These are phyloP conservation scores for Gamarada debralockiae DNA, from an alignment of 495 filamentous ascomycete genomes.

Conservation along the genomic window DNA sequence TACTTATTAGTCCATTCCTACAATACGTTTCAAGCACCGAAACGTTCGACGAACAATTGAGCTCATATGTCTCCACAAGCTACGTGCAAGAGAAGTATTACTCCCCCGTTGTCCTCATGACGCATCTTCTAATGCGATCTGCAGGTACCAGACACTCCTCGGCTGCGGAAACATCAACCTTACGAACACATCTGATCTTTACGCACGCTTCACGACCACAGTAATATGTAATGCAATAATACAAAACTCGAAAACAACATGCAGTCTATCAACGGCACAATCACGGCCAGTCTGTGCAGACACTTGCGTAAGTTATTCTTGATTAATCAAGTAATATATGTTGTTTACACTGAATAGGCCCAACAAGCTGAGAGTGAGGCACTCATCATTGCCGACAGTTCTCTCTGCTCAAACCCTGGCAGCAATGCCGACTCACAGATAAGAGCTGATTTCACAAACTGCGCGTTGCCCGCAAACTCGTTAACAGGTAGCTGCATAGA, in stretches of 20 bases:
- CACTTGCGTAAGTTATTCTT: conserved; percentile 63
- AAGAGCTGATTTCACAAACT: conserved; percentile 88
- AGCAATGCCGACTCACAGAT: conserved; percentile 69
- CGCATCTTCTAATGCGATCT: conserved; percentile 23
- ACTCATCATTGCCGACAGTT: conserved; percentile 68
- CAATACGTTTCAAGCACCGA: conserved; percentile 69
- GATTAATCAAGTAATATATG: not conserved
- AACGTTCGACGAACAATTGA: conserved; percentile 75
- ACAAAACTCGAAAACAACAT: conserved; percentile 79
- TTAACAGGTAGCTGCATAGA: conserved; percentile 71
- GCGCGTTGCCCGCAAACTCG: conserved; percentile 74
- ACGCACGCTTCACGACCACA: conserved; percentile 90
- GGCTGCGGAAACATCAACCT: conserved; percentile 78
- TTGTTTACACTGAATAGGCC: conserved; percentile 50
- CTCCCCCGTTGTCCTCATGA: conserved; percentile 1
- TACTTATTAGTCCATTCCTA: conserved; percentile 72
- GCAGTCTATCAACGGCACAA: conserved; percentile 56
- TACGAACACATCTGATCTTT: conserved; percentile 76
- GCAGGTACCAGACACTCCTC: conserved; percentile 69
- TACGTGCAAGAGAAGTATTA: conserved; percentile 75
- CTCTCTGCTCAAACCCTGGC: conserved; percentile 63
- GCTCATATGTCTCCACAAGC: conserved; percentile 64
- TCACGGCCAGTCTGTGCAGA: conserved; percentile 84
- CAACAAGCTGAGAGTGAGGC: conserved; percentile 84
- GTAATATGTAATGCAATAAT: conserved; percentile 93